Evolutionary conservation across 2,329 filamentous ascomycete species (phyloP).

Genomic region (Penicillium aurantiogriseum): DNA sequence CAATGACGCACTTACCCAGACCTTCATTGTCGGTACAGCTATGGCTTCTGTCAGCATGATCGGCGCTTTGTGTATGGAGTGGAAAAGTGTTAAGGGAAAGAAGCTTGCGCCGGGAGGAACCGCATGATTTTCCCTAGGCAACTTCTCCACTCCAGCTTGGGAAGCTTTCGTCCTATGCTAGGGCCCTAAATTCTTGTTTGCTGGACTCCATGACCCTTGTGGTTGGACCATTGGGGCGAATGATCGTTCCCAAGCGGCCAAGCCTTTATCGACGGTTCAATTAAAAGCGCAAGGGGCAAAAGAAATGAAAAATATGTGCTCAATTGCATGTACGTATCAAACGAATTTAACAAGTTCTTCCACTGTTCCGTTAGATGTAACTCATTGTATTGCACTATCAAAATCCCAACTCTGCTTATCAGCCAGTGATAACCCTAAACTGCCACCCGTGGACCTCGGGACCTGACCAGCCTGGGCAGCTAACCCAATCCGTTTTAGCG

Average conservation of each 20-base stretch:
- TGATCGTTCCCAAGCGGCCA: too few species aligned
- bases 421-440: conserved; percentile 1
- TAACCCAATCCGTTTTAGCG: conserved; percentile 8
- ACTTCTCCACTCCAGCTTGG: too few species aligned
- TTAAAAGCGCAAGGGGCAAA: too few species aligned
- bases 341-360: too few species aligned
- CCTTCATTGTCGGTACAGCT: conserved; percentile 1
- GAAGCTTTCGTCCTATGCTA: not conserved
- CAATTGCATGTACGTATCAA: not conserved
- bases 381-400: not conserved
- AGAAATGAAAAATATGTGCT: too few species aligned
- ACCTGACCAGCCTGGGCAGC: not conserved
- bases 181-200: not conserved
- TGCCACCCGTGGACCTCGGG: conserved; percentile 1
- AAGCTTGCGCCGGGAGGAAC: not conserved
- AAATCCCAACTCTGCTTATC: not conserved
- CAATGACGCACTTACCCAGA: not conserved
- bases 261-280: too few species aligned
- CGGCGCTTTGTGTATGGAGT: conserved; percentile 1
- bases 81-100: conserved; percentile 10
- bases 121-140: not conserved
- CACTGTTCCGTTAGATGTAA: not conserved
- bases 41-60: not conserved
- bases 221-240: too few species aligned
- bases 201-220: too few species aligned